phyloP scores from a whole-genome alignment of 768 basidiomycete genomes.

The Lactarius pseudohatsudake region DNA sequence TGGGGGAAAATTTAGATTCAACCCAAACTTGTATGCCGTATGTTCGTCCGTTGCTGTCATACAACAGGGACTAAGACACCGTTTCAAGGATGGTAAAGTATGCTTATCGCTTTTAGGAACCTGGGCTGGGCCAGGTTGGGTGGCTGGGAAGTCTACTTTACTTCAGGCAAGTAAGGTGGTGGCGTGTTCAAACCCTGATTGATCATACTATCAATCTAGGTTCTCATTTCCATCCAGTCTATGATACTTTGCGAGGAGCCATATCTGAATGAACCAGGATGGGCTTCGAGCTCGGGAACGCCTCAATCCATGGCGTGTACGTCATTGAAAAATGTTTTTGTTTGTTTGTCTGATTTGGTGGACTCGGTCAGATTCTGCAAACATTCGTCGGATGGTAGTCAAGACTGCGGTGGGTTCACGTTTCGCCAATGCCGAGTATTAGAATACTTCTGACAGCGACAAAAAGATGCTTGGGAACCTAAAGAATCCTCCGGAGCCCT shows the following conservation, averaged over 20 bases:
- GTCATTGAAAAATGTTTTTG: slow-evolving; percentile 30
- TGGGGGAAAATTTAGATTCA: slow-evolving; percentile 87
- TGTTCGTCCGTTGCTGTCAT: slow-evolving; percentile 30
- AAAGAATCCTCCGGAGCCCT: slow-evolving; percentile 80
- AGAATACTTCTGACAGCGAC: slow-evolving; percentile 13
- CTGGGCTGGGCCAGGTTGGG: slow-evolving; percentile 93
- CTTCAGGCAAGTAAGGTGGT: slow-evolving; percentile 57
- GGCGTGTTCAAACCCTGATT: not conserved
- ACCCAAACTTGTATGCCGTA: slow-evolving; percentile 92
- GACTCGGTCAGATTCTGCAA: slow-evolving; percentile 69
- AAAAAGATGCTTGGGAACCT: slow-evolving; percentile 80
- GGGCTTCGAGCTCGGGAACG: slow-evolving; percentile 72
- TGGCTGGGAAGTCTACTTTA: slow-evolving; percentile 84
- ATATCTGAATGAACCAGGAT: slow-evolving; percentile 90
- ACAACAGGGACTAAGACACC: slow-evolving; percentile 2
- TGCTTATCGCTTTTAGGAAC: slow-evolving; percentile 90
- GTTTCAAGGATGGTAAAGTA: slow-evolving; percentile 82
- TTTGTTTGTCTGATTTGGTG: slow-evolving; percentile 23
- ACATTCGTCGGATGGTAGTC: slow-evolving; percentile 90
- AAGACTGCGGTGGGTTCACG: slow-evolving; percentile 66
- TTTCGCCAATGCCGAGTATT: slow-evolving; percentile 2
- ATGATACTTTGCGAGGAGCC: slow-evolving; percentile 96
- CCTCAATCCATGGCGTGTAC: slow-evolving; percentile 76
- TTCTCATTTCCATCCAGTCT: slow-evolving; percentile 92
- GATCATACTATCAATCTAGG: slow-evolving; percentile 38